Evolutionary conservation across 78 protist species (phyloP).

Genomic region (Chrysochromulina tobinii): DNA sequence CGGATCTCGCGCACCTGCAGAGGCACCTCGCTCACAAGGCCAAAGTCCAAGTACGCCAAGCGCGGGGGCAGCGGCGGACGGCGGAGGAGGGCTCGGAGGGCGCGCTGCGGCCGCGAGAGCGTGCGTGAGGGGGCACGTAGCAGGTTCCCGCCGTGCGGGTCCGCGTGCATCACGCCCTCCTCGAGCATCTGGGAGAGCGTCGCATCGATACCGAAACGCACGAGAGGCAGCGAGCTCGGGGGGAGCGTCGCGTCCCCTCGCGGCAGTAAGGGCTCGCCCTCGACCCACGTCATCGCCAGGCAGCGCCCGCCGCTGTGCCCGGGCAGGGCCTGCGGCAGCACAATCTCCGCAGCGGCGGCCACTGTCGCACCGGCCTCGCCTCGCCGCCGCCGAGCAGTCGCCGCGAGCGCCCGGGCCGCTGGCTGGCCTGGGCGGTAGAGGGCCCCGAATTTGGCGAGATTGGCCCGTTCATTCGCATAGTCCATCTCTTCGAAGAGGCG

Average conservation of each 20-base stretch:
- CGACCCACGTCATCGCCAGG: slow-evolving; percentile 18
- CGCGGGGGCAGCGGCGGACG: neutral
- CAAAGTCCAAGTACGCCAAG: slow-evolving; percentile 26
- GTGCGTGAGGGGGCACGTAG: neutral
- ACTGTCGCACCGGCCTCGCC: neutral
- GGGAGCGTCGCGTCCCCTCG: neutral
- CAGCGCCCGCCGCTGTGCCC: neutral
- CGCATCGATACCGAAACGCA: neutral
- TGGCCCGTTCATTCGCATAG: neutral
- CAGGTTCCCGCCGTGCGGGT: slow-evolving; percentile 38
- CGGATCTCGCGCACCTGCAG: neutral
- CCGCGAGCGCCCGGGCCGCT: neutral
- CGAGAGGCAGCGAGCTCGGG: neutral
- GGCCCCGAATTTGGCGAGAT: neutral
- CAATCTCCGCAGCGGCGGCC: neutral
- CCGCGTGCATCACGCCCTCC: slow-evolving; percentile 34
- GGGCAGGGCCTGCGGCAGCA: neutral
- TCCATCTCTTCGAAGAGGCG: slow-evolving; percentile 28
- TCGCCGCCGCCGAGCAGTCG: neutral
- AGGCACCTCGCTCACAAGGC: slow-evolving; percentile 16
- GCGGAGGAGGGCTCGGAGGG: neutral
- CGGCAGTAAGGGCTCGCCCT: neutral
- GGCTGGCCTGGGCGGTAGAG: neutral
- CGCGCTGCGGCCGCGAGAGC: neutral
- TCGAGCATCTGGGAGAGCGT: slow-evolving; percentile 24